Base-by-base conservation (phyloP, 805 yeast species). In the Suhomyces vadensis region DNA sequence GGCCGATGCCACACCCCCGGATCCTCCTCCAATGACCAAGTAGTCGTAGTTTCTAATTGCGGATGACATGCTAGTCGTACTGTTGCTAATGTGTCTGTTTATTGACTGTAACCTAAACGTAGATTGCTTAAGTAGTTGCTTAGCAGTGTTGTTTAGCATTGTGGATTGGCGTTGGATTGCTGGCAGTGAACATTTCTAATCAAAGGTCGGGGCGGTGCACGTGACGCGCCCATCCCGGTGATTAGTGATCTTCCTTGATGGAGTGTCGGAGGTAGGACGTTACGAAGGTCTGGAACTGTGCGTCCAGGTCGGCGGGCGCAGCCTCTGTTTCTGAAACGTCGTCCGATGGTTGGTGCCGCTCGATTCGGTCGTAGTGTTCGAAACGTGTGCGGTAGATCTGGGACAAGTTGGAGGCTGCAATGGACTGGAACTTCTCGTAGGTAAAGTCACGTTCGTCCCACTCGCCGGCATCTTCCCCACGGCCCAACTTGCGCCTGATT, bases 1-100 rank as follows among this genome's bases (percentile, higher is more conserved):
- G 11, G 97, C 95, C 16, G 95, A 83, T n/a, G 99, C 97, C 36
- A 94, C 97, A 54, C 99, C 99, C 37, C 98, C 99, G 27, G 97
- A 89, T 10, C 99, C 99, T 46, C 99, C 99, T 41, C 99, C 99
- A 53, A 94, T 94, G 46, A 94, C 99, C 41, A 94, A 73, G 63
- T 87, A 92, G 60, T 94, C 90, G 75, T 82, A 94, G 63, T 88
- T 92, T 40, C 70, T 61, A 21, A 61, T 40, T 20, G 61, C 44
- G n/a, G 48, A 42, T 39, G 61, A 44, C 89, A 84, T 83, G 10
- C 35, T 49, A 4, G 41, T 24, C 5, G 44, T 9, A 14, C 54
- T 19, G 33, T 14, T 42, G 31, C 33, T 37, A 4, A 45, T 29
- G 35, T 50, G 53, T 39, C 69, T 58, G 41, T 53, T 52, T 37